These are phyloP conservation scores for Suillus weaverae DNA, from an alignment of 768 basidiomycete genomes.

Conservation along the genomic window DNA sequence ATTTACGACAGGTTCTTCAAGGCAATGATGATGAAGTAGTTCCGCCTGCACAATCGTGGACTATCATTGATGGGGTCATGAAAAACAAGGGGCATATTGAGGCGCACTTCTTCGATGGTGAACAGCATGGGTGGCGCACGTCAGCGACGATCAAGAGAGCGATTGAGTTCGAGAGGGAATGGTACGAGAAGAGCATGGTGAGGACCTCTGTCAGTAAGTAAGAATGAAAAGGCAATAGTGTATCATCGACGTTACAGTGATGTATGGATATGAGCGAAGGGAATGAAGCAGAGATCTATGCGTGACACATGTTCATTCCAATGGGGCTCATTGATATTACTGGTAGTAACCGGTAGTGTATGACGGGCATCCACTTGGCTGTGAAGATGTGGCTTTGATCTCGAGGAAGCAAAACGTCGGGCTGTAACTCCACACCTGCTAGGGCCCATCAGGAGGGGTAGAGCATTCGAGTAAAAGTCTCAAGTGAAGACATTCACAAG, in stretches of 20 bases:
- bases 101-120: slow-evolving; percentile 42
- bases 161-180: slow-evolving; percentile 35
- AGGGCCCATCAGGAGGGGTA: too few species aligned
- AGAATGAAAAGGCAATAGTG: not conserved
- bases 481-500: too few species aligned
- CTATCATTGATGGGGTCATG: not conserved
- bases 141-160: slow-evolving; percentile 37
- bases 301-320: too few species aligned
- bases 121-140: slow-evolving; percentile 44
- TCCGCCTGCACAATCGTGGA: slow-evolving; percentile 58
- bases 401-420: too few species aligned
- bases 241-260: not conserved
- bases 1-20: slow-evolving; percentile 58
- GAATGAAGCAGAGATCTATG: too few species aligned
- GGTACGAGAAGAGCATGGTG: slow-evolving; percentile 30
- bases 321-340: too few species aligned
- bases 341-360: too few species aligned
- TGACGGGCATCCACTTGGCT: too few species aligned
- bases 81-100: slow-evolving; percentile 23
- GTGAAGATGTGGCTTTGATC: too few species aligned
- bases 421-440: too few species aligned
- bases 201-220: not conserved
- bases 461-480: too few species aligned
- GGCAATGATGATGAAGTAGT: slow-evolving; percentile 64
- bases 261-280: too few species aligned